Conservation (phyloP, 345 rosid species). For the Hirschfeldia incana region DNA sequence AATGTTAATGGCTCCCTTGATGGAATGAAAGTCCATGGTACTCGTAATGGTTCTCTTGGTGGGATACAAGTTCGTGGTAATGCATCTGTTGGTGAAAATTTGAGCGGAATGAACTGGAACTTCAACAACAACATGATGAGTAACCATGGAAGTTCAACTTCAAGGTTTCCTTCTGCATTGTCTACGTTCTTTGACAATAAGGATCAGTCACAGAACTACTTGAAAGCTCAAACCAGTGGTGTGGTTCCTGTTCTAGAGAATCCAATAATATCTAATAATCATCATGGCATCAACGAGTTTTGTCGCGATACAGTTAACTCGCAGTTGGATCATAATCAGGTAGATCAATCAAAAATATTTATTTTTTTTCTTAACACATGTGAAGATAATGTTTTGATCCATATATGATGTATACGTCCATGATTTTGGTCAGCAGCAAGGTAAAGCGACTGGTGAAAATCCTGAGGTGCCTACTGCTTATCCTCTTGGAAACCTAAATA, state of each 20-base stretch:
- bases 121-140: neutral
- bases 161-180: neutral
- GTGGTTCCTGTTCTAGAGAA: neutral
- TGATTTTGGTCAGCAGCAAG: constrained; percentile 18
- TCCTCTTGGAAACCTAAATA: neutral
- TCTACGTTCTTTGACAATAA: neutral
- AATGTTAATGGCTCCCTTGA: neutral
- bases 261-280: neutral
- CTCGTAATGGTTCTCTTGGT: neutral
- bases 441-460: neutral
- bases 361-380: neutral
- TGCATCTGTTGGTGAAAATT: constrained; percentile 1
- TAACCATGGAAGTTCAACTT: constrained; percentile 10
- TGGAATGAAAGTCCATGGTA: neutral
- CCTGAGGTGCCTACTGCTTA: neutral
- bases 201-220: neutral
- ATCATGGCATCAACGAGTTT: neutral
- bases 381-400: constrained; percentile 3
- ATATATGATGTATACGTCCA: neutral
- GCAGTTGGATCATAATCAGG: constrained; percentile 18
- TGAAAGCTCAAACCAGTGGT: neutral
- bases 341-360: neutral
- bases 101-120: constrained; percentile 5
- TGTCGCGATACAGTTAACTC: neutral
- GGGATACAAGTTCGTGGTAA: neutral